Percentiles rank a stretch among this genome's conserved stretches.
Evolutionary conservation across 768 basidiomycete genomes (phyloP).

Genomic region (Tricholoma sp.): DNA sequence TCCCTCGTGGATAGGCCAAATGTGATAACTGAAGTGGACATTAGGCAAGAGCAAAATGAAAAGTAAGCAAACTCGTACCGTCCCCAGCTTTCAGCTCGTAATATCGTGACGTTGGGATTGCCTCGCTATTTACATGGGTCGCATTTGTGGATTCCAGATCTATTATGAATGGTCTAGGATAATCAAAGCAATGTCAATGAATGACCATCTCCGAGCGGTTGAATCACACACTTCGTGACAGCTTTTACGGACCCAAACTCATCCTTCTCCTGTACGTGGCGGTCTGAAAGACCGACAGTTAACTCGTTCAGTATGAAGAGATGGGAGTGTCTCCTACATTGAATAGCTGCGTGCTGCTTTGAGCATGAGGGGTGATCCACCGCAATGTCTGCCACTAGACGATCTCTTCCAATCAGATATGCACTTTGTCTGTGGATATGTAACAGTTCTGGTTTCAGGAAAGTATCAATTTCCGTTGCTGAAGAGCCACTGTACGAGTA

Average conservation of each 20-base stretch:
- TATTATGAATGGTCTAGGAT: slow-evolving; percentile 84
- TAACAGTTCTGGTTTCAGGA: slow-evolving; percentile 58
- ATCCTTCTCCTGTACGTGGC: slow-evolving; percentile 81
- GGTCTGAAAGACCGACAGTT: slow-evolving; percentile 41
- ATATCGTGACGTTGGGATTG: slow-evolving; percentile 81
- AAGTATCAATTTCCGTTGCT: background rate
- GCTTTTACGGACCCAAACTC: slow-evolving; percentile 79
- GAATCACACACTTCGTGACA: slow-evolving; percentile 69
- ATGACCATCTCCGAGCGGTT: background rate
- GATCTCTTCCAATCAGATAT: slow-evolving; percentile 90
- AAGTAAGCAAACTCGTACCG: slow-evolving; percentile 43
- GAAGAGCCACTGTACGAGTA: background rate
- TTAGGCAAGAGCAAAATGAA: slow-evolving; percentile 2
- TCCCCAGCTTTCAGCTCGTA: slow-evolving; percentile 79
- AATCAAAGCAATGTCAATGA: slow-evolving; percentile 2
- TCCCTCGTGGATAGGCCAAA: slow-evolving; percentile 79
- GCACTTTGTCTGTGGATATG: slow-evolving; percentile 94
- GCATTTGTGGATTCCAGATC: slow-evolving; percentile 99
- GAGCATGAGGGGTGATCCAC: slow-evolving; percentile 97
- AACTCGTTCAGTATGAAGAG: background rate
- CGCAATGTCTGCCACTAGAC: slow-evolving; percentile 78
- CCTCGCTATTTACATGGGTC: slow-evolving; percentile 84
- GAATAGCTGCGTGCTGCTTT: slow-evolving; percentile 96
- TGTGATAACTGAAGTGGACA: slow-evolving; percentile 59
- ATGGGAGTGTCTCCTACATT: slow-evolving; percentile 51